Percentiles rank a stretch among this genome's conserved stretches.
Conservation (phyloP, 1,139 yeast species). For the Lodderomyces beijingensis region DNA sequence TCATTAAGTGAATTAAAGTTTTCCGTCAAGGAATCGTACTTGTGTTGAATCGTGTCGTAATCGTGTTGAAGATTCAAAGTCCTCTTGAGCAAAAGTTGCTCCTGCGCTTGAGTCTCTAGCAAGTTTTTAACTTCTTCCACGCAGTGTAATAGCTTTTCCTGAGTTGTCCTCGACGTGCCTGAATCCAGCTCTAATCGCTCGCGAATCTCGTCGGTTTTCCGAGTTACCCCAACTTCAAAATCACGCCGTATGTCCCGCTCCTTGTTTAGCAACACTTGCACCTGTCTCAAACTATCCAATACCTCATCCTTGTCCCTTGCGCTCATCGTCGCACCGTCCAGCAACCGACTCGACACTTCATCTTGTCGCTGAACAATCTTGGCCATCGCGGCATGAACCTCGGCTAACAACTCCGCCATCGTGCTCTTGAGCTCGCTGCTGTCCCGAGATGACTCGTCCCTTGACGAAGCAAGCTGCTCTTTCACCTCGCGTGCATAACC, state of each 20-base stretch:
- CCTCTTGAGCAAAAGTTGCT: no score
- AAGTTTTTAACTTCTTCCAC: neutral
- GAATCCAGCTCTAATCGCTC: neutral
- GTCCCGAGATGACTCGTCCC: neutral
- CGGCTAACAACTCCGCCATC: slow-evolving; percentile 2
- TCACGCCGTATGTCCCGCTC: no score
- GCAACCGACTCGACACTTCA: no score
- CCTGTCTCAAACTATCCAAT: neutral
- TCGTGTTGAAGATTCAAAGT: neutral
- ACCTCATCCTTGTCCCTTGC: neutral
- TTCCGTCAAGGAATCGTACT: neutral
- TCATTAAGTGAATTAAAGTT: slow-evolving; percentile 21
- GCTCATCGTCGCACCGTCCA: no score
- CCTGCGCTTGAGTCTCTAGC: slow-evolving; percentile 1
- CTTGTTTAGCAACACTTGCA: no score
- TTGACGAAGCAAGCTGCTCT: no score
- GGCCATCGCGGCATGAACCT: no score
- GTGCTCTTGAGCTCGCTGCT: neutral
- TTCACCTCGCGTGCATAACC: neutral
- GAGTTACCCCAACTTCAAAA: neutral
- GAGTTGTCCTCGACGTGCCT: neutral
- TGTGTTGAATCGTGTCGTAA: slow-evolving; percentile 4
- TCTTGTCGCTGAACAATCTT: neutral
- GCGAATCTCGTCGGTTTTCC: neutral
- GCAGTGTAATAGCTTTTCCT: neutral